Base-by-base conservation (phyloP, 495 filamentous ascomycete species). In the Rhizodiscina lignyota region DNA sequence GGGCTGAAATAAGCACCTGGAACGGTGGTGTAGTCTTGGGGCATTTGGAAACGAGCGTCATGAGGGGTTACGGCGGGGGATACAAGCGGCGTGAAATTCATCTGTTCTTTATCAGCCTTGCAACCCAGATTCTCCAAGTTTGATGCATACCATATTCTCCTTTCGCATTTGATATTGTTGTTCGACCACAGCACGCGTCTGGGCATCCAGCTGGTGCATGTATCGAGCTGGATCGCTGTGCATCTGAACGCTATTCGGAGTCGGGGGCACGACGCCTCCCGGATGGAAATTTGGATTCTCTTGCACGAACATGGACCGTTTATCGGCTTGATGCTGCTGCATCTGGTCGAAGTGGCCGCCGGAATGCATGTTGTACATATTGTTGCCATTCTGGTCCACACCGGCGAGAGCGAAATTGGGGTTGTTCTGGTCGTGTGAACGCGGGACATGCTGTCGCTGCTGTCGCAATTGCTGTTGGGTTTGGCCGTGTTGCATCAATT, bases 31-130 rank as follows among this genome's bases (percentile, higher is more conserved):
- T 83, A 94, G 39, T 85, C 81, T 8, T 75, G 71, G 29, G 85
- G 71, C 18, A 72, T 57, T 30, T 73, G 66, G 53, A 91, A 92
- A 49, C 84, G 79, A 21, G 71, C 68, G 42, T 94, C 86, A 31
- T 89, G 66, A 19, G 89, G 87, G 6, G 87, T 93, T 47, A 94
- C 87, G 2, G 85, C 87, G 15, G 89, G 89, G 22, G 89, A 94
- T 5, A 92, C 81, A 20, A 97, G 71, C 5, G 89, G 89, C 4
- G 89, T 97, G 55, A 94, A 94, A 18, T 82, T 66, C 58, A 86
- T 82, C 80, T 83, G 45, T 10, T 27, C 24, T 8, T 27, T 13
- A 32, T 10, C 30, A 5, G 16, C 30, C 30, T 5, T 18, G 6
- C 11, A 10, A 18, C 30, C 6, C 24, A 13, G 24, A 6, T 27